Evolutionary conservation across 176 grass and related monocot genomes (phyloP).

Genomic region (Aegilops speltoides): DNA sequence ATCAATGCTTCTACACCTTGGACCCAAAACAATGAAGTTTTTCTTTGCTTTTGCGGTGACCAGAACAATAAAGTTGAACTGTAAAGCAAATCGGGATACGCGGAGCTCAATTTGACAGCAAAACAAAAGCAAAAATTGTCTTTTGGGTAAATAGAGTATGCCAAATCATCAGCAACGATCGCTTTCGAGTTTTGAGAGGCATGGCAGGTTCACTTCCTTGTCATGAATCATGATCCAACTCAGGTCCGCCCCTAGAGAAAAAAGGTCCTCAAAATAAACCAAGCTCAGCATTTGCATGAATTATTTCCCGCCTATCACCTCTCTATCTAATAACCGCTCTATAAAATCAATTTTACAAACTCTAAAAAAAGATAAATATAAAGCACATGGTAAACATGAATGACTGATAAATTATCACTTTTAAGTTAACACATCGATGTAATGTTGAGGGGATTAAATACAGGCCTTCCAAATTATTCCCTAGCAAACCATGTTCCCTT

Average conservation of each 20-base stretch:
- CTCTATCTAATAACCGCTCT: background rate
- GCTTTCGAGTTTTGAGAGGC: background rate
- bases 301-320: background rate
- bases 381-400: background rate
- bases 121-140: background rate
- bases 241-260: background rate
- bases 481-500: background rate
- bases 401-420: background rate
- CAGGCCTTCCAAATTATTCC: constrained; percentile 7
- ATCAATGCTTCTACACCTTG: background rate
- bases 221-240: too few relatives aligned
- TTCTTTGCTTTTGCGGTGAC: too few relatives aligned
- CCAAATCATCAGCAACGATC: background rate
- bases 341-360: background rate
- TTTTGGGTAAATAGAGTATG: background rate
- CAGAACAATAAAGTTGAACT: too few relatives aligned
- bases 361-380: background rate
- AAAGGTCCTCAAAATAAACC: background rate
- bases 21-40: background rate
- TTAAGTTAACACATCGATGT: background rate
- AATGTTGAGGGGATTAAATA: constrained; percentile 11
- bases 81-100: background rate
- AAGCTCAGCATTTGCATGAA: background rate
- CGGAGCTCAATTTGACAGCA: background rate
- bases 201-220: background rate